These are phyloP conservation scores for Coniochaeta hoffmannii DNA, from an alignment of 2,329 filamentous ascomycete genomes.

Conservation along the genomic window DNA sequence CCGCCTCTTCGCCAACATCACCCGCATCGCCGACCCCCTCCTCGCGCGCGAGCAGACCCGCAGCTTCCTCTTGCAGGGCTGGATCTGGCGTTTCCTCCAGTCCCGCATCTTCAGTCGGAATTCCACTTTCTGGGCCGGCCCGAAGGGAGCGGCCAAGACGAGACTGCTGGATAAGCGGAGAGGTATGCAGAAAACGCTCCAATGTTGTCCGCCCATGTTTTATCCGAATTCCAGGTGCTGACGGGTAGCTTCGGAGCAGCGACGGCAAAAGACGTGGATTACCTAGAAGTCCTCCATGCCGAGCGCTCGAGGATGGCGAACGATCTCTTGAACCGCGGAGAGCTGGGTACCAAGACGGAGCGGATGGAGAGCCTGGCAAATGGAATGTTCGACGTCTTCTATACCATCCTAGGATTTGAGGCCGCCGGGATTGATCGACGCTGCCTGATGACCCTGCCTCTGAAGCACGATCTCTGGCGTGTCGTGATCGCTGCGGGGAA, in stretches of 20 bases:
- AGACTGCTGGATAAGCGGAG: not conserved
- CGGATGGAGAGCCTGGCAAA: not conserved
- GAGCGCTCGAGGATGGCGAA: not conserved
- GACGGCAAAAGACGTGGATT: not conserved
- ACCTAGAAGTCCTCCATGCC: not conserved
- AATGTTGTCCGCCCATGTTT: no score
- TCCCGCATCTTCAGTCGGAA: not conserved
- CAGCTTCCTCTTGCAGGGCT: not conserved
- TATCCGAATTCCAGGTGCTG: no score
- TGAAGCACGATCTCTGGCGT: not conserved
- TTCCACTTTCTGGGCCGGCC: not conserved
- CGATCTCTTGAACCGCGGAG: not conserved
- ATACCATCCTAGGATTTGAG: not conserved
- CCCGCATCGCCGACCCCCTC: not conserved
- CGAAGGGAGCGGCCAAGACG: not conserved
- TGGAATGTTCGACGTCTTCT: not conserved
- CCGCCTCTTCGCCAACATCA: not conserved
- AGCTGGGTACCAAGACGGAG: not conserved
- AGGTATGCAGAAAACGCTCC: no score
- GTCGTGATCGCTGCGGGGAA: not conserved
- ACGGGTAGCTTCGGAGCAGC: not conserved
- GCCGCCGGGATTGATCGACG: not conserved
- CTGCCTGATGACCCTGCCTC: not conserved
- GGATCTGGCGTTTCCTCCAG: not conserved
- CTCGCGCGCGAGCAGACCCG: not conserved